phyloP scores from a whole-genome alignment of 2,329 filamentous ascomycete species.

The Cladosporium sp. region DNA sequence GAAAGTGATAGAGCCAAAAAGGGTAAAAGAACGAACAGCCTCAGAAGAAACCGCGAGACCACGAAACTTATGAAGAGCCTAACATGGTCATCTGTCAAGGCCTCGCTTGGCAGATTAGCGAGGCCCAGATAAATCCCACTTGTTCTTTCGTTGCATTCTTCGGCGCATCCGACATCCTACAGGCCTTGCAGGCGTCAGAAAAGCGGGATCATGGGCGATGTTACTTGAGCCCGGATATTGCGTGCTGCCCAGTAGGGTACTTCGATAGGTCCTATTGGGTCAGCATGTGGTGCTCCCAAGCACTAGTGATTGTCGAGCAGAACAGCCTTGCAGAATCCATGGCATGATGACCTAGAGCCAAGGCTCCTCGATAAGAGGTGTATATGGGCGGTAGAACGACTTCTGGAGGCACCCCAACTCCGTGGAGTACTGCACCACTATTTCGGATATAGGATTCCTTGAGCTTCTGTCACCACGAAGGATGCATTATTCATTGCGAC shows the following conservation, averaged over 20 bases:
- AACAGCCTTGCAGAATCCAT: background rate
- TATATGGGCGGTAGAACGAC: no score
- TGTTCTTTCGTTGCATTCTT: background rate
- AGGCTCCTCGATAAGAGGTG: background rate
- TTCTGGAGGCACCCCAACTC: no score
- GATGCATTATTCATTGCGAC: no score
- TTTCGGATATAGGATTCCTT: no score
- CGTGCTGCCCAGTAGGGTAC: background rate
- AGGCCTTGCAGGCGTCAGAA: background rate
- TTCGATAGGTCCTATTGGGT: background rate
- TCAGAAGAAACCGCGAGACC: background rate
- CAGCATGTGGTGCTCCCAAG: background rate
- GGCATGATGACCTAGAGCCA: background rate
- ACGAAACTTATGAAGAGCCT: background rate
- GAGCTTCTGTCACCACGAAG: no score
- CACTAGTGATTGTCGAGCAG: background rate
- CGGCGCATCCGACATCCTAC: constrained; percentile 2
- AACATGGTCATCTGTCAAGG: background rate
- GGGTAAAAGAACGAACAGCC: background rate
- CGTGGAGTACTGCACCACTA: no score
- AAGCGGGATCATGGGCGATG: background rate
- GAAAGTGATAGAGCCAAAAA: constrained; percentile 6
- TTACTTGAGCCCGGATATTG: constrained; percentile 1
- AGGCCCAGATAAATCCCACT: background rate
- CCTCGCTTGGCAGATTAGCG: constrained; percentile 2